Evolutionary conservation across 768 basidiomycete species (phyloP), one percentile per base, ranked within the genome.

Genomic region (Pleurotus tuoliensis): DNA sequence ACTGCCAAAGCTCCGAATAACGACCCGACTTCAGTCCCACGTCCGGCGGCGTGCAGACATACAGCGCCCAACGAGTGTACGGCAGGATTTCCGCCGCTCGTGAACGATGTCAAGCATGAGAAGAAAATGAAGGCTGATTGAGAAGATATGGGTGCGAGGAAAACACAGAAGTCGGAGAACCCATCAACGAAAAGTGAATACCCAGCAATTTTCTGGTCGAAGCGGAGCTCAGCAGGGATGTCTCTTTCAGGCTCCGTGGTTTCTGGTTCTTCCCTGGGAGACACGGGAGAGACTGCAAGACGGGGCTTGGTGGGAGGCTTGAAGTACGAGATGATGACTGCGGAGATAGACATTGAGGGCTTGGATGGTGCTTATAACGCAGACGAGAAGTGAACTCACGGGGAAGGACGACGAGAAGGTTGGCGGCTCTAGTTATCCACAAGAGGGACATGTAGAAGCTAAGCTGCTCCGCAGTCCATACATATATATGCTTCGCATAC

Each of bases 371-470:
- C 6, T 18, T 8, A 5, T 20, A 41, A n/a, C 39, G 9, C 13
- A 47, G 9, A 22, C 20, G 44, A 5, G 24, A 11, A 41, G 13
- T 3, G 9, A 7, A 73, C 84, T 65, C 69, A 88, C 88, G 74
- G 4, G 90, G 89, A 43, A 91, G 75, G 62, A 91, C 62, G 25
- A 90, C 59, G 5, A 92, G 76, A 1, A 90, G 74, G 63, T 89
- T 79, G 54, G 83, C 64, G 1, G 88, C 88, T 25, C 89, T 81
- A 7, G 80, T 67, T 27, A 78, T 77, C 68, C 88, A 89, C 56
- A 87, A 73, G 18, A 82, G 77, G 0, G 88, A 86, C 71, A 91
- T 87, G 62, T 90, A 91, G 64, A 87, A 85, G 46, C 88, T 86
- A 59, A 91, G 64, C 80, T 88, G 60, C 38, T 73, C 74, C 9